Evolutionary conservation across 768 basidiomycete species (phyloP).

Genomic region (Leccinum rimulosum): DNA sequence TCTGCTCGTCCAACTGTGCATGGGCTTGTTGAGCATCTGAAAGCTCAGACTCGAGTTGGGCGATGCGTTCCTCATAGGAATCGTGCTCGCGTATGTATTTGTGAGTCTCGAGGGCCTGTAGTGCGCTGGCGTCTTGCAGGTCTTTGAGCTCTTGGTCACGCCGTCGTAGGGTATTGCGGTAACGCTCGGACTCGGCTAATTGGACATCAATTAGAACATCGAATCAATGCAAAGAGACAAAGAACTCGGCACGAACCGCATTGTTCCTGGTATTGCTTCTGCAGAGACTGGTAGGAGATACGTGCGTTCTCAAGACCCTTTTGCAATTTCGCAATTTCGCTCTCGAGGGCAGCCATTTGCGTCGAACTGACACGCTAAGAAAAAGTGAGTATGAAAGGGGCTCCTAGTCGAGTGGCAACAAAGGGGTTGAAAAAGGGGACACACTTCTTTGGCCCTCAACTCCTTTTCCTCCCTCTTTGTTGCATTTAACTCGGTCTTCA

Average conservation of each 20-base stretch:
- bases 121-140: constrained; percentile 54
- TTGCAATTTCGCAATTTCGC: constrained; percentile 74
- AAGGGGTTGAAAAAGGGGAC: constrained; percentile 14
- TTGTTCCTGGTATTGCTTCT: constrained; percentile 89
- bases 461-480: constrained; percentile 94
- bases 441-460: constrained; percentile 79
- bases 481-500: constrained; percentile 68
- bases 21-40: constrained; percentile 67
- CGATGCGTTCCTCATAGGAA: constrained; percentile 68
- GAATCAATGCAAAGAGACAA: not conserved
- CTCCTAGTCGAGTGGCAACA: constrained; percentile 1
- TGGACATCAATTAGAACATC: not conserved
- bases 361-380: constrained; percentile 58
- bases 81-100: constrained; percentile 71
- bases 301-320: constrained; percentile 73
- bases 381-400: constrained; percentile 4
- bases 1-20: constrained; percentile 81
- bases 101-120: constrained; percentile 62
- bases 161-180: constrained; percentile 68
- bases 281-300: constrained; percentile 68
- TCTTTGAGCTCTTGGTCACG: constrained; percentile 73
- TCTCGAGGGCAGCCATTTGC: constrained; percentile 70
- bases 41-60: constrained; percentile 71
- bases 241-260: constrained; percentile 51
- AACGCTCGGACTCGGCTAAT: constrained; percentile 73